A percentile compares a stretch with the other conserved stretches of the same genome.
Conservation (phyloP, 2,329 filamentous ascomycete species). For the Apiospora kogelbergensis region DNA sequence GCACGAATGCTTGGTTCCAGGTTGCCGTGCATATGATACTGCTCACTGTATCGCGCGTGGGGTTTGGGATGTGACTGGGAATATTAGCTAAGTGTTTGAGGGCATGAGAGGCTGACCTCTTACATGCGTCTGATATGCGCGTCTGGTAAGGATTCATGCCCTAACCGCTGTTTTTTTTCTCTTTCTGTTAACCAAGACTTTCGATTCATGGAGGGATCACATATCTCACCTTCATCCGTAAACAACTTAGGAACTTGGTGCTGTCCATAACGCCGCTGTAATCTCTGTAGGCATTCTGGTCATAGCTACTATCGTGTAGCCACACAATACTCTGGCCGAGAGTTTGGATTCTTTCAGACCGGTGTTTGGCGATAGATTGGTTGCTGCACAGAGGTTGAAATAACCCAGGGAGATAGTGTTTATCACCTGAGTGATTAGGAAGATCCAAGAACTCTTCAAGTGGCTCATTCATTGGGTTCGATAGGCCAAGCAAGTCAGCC, state of each 20-base stretch:
- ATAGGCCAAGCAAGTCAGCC: background rate
- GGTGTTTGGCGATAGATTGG: background rate
- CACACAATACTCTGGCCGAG: background rate
- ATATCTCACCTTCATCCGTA: background rate
- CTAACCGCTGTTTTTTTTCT: background rate
- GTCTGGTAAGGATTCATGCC: background rate
- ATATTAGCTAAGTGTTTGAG: background rate
- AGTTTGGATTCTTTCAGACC: background rate
- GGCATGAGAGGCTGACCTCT: no score
- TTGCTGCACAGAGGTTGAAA: background rate
- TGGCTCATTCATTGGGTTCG: background rate
- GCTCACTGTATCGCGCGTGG: background rate
- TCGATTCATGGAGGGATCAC: background rate
- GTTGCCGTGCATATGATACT: background rate
- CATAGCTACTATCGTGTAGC: background rate
- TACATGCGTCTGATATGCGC: background rate
- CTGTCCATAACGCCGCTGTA: background rate
- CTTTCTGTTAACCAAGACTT: background rate
- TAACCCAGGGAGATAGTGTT: background rate
- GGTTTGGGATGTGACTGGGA: background rate
- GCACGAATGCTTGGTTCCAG: background rate
- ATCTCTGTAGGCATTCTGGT: background rate
- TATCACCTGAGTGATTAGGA: background rate
- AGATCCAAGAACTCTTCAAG: background rate
- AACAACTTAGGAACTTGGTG: background rate